Evolutionary conservation across 2,329 filamentous ascomycete genomes (phyloP), one percentile per base, ranked within the genome.

Genomic region (Lasiodiplodia sp.): DNA sequence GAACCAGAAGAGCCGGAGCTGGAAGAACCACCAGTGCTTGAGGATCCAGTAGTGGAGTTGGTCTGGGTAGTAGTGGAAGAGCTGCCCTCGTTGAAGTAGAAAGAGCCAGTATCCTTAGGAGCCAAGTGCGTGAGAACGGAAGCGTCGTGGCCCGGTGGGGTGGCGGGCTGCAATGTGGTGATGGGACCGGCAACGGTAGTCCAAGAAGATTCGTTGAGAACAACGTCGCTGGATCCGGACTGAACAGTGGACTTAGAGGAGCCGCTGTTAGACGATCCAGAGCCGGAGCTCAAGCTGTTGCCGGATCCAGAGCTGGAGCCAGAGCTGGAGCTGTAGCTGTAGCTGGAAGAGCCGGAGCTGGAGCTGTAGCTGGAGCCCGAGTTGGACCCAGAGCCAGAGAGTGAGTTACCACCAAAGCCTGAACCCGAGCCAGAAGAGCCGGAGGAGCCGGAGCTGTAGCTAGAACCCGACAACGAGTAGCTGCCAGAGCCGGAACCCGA

Each of bases 1-100:
- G 11, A 28, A 12, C 49, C 8, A 7, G 49, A 49, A 5, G 16
- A 16, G 14, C 16, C 8, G 16, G n/a, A 52, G 49, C 49, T 23
- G 6, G 55, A 21, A 57, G 31, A 23, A 14, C 8, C 6, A 31
- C 21, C 31, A 21, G 55, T 34, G 16, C 6, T 37, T 14, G 53
- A 56, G 18, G 53, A 56, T 10, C 12, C 14, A 16, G 28, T 11
- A 8, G 4, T 21, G 2, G 47, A n/a, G 18, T 21, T 51, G 25
- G 53, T 34, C 7, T 25, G n/a, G 38, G n/a, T 21, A 53, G 28
- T 21, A 5, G 6, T 23, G 14, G 55, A 38, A 14, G 44, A 47
- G 44, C 44, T 47, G n/a, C 55, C 55, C 12, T 58, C 55, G 21
- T 58, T 60, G 14, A 44, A 60, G 56, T 47, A 60, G 5, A 63